Evolutionary conservation across 148 eudicot genomes (phyloP).

Genomic region (Beta vulgaris): DNA sequence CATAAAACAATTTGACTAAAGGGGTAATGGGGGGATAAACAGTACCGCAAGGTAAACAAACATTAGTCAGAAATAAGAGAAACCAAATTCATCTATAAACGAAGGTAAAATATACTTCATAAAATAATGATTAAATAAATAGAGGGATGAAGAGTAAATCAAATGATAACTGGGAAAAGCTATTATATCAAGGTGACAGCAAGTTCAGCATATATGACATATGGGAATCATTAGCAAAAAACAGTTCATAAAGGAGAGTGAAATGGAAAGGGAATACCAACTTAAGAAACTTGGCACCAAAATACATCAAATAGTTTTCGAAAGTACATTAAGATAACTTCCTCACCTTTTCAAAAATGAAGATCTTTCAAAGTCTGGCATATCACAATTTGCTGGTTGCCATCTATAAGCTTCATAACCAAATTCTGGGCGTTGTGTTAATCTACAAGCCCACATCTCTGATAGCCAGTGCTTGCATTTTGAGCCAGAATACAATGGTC

Average conservation of each 20-base stretch:
- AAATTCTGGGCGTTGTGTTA: constrained; percentile 59
- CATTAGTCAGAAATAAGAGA: not conserved
- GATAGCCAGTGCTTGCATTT: constrained; percentile 67
- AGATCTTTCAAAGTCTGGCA: constrained; percentile 51
- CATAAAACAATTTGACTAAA: not conserved
- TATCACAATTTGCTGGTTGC: constrained; percentile 59
- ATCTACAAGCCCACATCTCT: constrained; percentile 66
- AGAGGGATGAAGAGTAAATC: not conserved
- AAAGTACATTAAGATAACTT: not conserved
- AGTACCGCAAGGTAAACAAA: not conserved
- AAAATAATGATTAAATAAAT: not conserved
- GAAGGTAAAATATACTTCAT: not conserved
- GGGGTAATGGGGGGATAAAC: too few relatives aligned
- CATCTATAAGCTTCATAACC: constrained; percentile 55
- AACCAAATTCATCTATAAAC: not conserved
- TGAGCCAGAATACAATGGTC: constrained; percentile 59
- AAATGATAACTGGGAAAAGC: not conserved
- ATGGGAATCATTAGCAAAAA: too few relatives aligned
- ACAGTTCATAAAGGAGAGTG: not conserved
- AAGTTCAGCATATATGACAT: too few relatives aligned
- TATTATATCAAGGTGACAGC: not conserved
- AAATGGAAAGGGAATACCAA: not conserved
- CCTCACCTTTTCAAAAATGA: constrained; percentile 47
- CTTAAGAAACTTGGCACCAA: not conserved
- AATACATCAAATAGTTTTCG: not conserved